Evolutionary conservation across 2,329 filamentous ascomycete species (phyloP), one percentile per base, ranked within the genome.

Genomic region (Trichoderma oligosporum): DNA sequence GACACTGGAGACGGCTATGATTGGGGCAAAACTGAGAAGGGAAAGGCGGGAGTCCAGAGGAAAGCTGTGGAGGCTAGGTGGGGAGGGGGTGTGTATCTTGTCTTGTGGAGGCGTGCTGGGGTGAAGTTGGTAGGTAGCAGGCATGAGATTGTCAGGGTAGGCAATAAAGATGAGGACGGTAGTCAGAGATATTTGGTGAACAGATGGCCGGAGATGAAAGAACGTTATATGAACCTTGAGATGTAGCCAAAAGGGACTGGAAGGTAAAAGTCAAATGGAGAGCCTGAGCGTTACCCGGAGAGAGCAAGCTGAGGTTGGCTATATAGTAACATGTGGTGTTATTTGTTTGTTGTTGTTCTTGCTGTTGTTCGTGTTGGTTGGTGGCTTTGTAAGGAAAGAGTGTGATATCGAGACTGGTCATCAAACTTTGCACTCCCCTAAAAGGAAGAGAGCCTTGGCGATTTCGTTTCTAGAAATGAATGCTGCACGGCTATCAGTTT

Each of bases 1-100:
- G 63, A 67, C 67, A 65, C 55, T 46, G 59, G 60, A 60, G 57
- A 61, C 53, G 54, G 60, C 59, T 61, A 57, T 63, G 61, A 61
- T 62, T 61, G 57, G 57, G 57, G 57, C 57, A 36, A 46, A 25
- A 44, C 52, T 60, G 62, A 56, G 60, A 56, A 56, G 39, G 60
- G 53, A 46, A 53, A 38, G 53, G 42, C 51, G 52, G 48, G 57
- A 64, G 58, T 45, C 47, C 55, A 57, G 60, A 61, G 49, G 57
- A 58, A 42, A 59, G 53, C 56, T 58, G 51, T 56, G 41, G 52
- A 53, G 53, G 45, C 41, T 57, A 47, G 55, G 48, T 52, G 56
- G 61, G 54, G 48, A 55, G 56, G 61, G 27, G 60, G 58, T 52
- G 60, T 59, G 58, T 65, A 58, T 60, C 58, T 63, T 62, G 62